A percentile compares a stretch with the other conserved stretches of the same genome.
These are phyloP conservation scores for Penicillium waksmanii DNA, from an alignment of 495 filamentous ascomycete genomes.

Conservation along the genomic window DNA sequence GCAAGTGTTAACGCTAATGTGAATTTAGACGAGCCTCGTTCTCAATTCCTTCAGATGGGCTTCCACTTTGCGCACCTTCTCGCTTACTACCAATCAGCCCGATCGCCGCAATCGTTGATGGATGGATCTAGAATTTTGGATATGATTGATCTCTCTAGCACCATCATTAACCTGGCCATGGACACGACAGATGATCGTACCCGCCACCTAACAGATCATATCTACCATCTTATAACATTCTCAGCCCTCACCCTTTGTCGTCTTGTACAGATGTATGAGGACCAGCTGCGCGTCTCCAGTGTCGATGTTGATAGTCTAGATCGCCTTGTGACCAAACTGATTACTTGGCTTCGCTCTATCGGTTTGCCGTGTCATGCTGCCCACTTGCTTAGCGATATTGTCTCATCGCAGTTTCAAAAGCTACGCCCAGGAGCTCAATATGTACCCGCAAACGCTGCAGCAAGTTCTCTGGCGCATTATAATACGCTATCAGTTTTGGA, in stretches of 20 bases:
- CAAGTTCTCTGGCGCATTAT: background rate
- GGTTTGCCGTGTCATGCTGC: constrained; percentile 44
- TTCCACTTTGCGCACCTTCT: constrained; percentile 44
- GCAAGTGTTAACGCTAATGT: background rate
- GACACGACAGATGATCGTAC: constrained; percentile 43
- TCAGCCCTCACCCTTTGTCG: constrained; percentile 40
- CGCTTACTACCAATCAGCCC: constrained; percentile 39
- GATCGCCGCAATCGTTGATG: constrained; percentile 24
- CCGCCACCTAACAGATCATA: constrained; percentile 42
- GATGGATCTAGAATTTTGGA: constrained; percentile 36
- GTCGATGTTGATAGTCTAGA: constrained; percentile 30
- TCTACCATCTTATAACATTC: constrained; percentile 47
- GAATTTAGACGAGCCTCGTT: constrained; percentile 37
- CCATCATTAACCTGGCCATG: constrained; percentile 40
- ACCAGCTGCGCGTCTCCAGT: constrained; percentile 25
- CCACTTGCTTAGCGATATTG: constrained; percentile 38
- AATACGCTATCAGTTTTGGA: background rate
- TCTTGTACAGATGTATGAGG: constrained; percentile 35
- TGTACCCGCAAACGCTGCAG: background rate
- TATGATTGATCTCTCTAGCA: constrained; percentile 38
- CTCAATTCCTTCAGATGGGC: constrained; percentile 47
- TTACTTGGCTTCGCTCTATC: constrained; percentile 41
- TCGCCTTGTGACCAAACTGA: constrained; percentile 29
- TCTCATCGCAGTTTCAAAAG: constrained; percentile 7
- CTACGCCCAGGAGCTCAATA: background rate